Base-by-base conservation (phyloP, 2,329 filamentous ascomycete species). In the Cladosporium cucumerinum region DNA sequence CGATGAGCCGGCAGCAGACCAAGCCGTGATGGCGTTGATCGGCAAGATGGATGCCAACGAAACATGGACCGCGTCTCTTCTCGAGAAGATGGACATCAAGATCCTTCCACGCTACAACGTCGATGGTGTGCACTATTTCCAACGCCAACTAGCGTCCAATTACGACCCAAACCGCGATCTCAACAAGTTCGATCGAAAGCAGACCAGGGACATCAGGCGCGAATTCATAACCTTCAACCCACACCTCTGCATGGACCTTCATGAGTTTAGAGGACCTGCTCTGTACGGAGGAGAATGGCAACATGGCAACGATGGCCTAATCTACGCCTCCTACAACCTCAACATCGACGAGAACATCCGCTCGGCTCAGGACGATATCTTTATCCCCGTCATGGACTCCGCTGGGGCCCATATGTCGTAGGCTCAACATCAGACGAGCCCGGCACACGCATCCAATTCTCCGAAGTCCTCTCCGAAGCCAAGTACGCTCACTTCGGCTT, bases 1-100 rank as follows among this genome's bases (percentile, higher is more conserved):
- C 3, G 76, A 78, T 58, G 77, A 78, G 63, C 76, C 77, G 10
- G 76, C 74, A 3, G 77, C 75, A 5, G 76, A 78, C 57, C 74
- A 78, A 64, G 74, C 75, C 0, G 68, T 73, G 14, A 68, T 77
- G 10, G 76, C 77, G 0, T 65, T 78, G 1, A 70, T 78, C 0
- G 77, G 76, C 16, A 74, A 74, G n/a, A 72, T 78, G 69, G 70
- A 75, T 8, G 65, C 65, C 46, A 63, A 66, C 26, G 28, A 58
- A 57, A 49, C 63, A 7, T 57, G 58, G 64, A 64, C 57, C 25
- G 46, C 46, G 49, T 34, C 23, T n/a, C 25, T 52, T n/a, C 32
- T 54, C 11, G 49, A 65, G 57, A 34, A 64, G 55, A 66, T 77
- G 63, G 76, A 78, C 36, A 68, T 66, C 52, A 46, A 66, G 14